Evolutionary conservation across 1,284 basidiomycete genomes (phyloP).

Genomic region (Cutaneotrichosporon sp.): DNA sequence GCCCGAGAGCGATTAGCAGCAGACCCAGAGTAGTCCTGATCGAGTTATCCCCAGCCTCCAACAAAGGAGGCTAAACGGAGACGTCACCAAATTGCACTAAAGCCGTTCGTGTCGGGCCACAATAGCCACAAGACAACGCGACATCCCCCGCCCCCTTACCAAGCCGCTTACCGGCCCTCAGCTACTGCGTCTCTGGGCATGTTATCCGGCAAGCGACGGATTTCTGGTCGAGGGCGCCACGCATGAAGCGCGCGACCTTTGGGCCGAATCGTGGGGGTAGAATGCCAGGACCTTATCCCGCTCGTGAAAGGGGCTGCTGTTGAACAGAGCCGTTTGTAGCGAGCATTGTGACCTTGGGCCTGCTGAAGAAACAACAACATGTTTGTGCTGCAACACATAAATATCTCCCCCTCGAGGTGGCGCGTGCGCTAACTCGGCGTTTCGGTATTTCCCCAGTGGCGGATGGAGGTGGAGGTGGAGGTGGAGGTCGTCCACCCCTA

Average conservation of each 20-base stretch:
- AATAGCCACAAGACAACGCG: slow-evolving; percentile 8
- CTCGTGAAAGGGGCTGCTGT: slow-evolving; percentile 38
- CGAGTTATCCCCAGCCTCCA: slow-evolving; percentile 48
- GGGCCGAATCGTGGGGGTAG: slow-evolving; percentile 49
- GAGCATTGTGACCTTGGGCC: slow-evolving; percentile 55
- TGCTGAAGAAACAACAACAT: slow-evolving; percentile 15
- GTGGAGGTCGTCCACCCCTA: not conserved
- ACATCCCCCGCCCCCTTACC: slow-evolving; percentile 49
- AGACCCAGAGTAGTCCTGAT: slow-evolving; percentile 57
- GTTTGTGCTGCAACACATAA: not conserved
- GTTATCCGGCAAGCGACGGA: slow-evolving; percentile 26
- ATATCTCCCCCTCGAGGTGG: not conserved
- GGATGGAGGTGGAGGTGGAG: not conserved
- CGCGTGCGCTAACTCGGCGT: not conserved
- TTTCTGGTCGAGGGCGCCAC: slow-evolving; percentile 54
- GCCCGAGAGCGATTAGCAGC: slow-evolving; percentile 46
- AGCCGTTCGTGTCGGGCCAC: slow-evolving; percentile 39
- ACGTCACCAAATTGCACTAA: slow-evolving; percentile 57
- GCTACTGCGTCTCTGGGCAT: slow-evolving; percentile 39
- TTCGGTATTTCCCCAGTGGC: not conserved
- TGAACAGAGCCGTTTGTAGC: slow-evolving; percentile 32
- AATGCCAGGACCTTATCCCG: slow-evolving; percentile 57
- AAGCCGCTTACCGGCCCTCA: slow-evolving; percentile 30
- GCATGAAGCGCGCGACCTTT: slow-evolving; percentile 48
- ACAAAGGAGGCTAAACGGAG: slow-evolving; percentile 15